A percentile compares a stretch with the other conserved stretches of the same genome.
phyloP scores from a whole-genome alignment of 108 stramenopile species.

The Pseudonitzschia delicatissima region DNA sequence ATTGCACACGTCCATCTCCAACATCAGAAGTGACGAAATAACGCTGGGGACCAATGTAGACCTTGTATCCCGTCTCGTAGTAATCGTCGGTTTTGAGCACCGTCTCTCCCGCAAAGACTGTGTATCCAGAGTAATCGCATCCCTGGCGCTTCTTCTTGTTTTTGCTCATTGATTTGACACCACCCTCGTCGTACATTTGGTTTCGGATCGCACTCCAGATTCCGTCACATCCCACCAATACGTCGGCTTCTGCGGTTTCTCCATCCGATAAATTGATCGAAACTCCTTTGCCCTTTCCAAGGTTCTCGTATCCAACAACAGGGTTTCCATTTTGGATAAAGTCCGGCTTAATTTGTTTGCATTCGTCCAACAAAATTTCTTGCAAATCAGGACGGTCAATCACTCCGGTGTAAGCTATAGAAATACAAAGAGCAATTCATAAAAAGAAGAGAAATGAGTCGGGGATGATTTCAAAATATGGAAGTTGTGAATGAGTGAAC shows the following conservation, averaged over 20 bases:
- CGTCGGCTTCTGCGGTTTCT: slow-evolving; percentile 71
- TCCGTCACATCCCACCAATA: slow-evolving; percentile 92
- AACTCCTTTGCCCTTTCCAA: slow-evolving; percentile 75
- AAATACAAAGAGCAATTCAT: not conserved
- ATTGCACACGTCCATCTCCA: slow-evolving; percentile 94
- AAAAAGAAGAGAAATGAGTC: not conserved
- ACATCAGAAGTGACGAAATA: slow-evolving; percentile 98
- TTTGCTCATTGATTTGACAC: slow-evolving; percentile 59
- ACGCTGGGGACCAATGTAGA: slow-evolving; percentile 94
- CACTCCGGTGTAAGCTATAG: slow-evolving; percentile 88
- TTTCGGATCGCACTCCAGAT: slow-evolving; percentile 94
- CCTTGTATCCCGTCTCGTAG: slow-evolving; percentile 94
- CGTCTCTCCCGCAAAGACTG: slow-evolving; percentile 96
- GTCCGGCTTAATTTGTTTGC: slow-evolving; percentile 79
- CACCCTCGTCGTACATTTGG: slow-evolving; percentile 93
- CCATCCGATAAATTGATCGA: slow-evolving; percentile 83
- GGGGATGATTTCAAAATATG: not conserved
- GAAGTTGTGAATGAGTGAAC: not conserved
- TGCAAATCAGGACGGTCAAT: slow-evolving; percentile 97
- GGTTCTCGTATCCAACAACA: slow-evolving; percentile 72
- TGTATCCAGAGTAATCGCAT: slow-evolving; percentile 95
- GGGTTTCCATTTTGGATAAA: slow-evolving; percentile 82
- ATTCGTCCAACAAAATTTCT: slow-evolving; percentile 94
- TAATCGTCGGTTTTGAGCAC: slow-evolving; percentile 86
- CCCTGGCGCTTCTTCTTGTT: slow-evolving; percentile 67